These are phyloP conservation scores for Cordyceps farinosa DNA, from an alignment of 2,329 filamentous ascomycete genomes.

Conservation along the genomic window DNA sequence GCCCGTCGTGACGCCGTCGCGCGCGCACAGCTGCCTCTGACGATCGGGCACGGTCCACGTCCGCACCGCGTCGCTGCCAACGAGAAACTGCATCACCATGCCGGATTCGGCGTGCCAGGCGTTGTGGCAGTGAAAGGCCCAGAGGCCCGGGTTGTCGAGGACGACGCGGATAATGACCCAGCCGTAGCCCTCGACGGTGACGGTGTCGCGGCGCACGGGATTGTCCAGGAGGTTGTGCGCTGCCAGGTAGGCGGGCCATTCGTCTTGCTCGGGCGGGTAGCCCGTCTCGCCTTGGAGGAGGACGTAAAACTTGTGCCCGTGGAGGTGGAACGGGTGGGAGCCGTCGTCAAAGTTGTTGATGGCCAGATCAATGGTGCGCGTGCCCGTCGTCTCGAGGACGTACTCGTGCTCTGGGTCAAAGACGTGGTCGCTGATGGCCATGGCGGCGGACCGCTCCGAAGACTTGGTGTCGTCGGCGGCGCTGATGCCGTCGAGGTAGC, in stretches of 20 bases:
- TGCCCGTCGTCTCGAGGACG: conserved; percentile 47
- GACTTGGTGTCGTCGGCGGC: too few relatives aligned
- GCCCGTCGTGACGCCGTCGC: conserved; percentile 30
- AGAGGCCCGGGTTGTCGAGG: conserved; percentile 55
- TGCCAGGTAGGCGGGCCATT: conserved; percentile 27
- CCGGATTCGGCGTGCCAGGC: conserved; percentile 57
- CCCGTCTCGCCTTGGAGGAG: conserved; percentile 31
- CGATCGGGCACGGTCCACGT: conserved; percentile 26
- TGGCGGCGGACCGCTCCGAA: conserved; percentile 17
- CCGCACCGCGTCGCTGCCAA: conserved; percentile 28
- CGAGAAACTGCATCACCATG: conserved; percentile 56
- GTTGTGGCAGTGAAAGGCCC: conserved; percentile 58
- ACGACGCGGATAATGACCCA: conserved; percentile 54
- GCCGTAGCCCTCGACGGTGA: conserved; percentile 51
- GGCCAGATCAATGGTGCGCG: conserved; percentile 52
- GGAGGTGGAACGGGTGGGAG: conserved; percentile 49
- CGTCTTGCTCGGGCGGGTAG: conserved; percentile 31
- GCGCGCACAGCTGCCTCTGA: conserved; percentile 28
- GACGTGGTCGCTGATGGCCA: conserved; percentile 29
- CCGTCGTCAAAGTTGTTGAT: conserved; percentile 58
- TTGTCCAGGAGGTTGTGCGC: conserved; percentile 27
- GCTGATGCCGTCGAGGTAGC: conserved; percentile 28
- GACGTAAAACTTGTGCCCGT: conserved; percentile 56
- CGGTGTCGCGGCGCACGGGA: conserved; percentile 39
- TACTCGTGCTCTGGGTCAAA: conserved; percentile 34